Evolutionary conservation across 2,329 filamentous ascomycete species (phyloP), one percentile per base, ranked within the genome.

Genomic region (Alternaria dauci): DNA sequence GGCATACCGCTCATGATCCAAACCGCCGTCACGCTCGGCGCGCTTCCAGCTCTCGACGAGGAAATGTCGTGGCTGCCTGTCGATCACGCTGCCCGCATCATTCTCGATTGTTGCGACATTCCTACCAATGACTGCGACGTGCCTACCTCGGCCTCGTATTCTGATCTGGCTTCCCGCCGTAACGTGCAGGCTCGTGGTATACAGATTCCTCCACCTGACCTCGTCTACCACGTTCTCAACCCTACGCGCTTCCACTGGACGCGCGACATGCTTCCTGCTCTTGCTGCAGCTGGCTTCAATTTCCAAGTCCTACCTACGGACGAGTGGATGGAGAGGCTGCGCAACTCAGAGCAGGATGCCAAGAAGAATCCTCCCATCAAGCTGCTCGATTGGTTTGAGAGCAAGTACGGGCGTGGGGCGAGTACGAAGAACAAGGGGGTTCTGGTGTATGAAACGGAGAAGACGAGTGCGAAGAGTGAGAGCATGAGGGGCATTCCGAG

Each of bases 161-260:
- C 32, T 12, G 32, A 32, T 32, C 8, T 32, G 12, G 14, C 12
- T 28, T 36, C 8, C 23, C 46, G 2, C 43, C 59, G 7, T 43
- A 8, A 5, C 20, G 16, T 12, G 16, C 25, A 25, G 2, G 4
- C 20, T 25, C 25, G 9, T 14, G 25, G 16, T 25, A 46, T 47
- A 5, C 4, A 47, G 26, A 6, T 12, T 1, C 16, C 43, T 11
- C 43, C 43, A 7, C 32, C 55, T 0, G 73, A 75, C 4, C 69
- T 78, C 0, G 79, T 87, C 16, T 86, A 83, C 66, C 84, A 88
- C 60, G 75, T 89, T 8, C 76, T 84, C 14, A 87, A 87, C 61
- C 81, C 81, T 0, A 71, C 59, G 0, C 73, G 76, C 6, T 83
- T 87, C 66, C 78, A 83, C 54, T 88, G 85, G 85, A 85, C 84